phyloP scores from a whole-genome alignment of 2,329 filamentous ascomycete genomes.

The Alternaria consortialis region DNA sequence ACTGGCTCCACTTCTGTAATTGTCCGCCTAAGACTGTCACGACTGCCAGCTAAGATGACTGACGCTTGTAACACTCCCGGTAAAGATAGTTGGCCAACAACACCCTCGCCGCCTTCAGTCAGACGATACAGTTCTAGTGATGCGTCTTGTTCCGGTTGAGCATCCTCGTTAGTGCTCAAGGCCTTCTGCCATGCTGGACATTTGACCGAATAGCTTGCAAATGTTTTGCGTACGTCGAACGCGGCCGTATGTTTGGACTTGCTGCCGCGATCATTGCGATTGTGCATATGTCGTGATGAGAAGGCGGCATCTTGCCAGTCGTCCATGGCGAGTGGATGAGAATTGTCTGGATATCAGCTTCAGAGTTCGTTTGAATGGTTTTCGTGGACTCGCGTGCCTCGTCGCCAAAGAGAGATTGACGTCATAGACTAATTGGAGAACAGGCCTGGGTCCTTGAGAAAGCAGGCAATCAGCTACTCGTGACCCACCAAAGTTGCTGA shows the following conservation, averaged over 20 bases:
- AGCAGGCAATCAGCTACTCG: not conserved
- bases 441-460: not conserved
- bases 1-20: slow-evolving; percentile 16
- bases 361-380: not conserved
- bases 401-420: slow-evolving; percentile 1
- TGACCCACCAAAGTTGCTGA: not conserved
- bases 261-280: slow-evolving; percentile 20
- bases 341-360: not conserved
- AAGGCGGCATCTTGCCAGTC: slow-evolving; percentile 40
- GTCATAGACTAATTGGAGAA: slow-evolving; percentile 8
- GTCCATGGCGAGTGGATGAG: not conserved
- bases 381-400: not conserved
- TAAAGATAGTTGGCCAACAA: slow-evolving; percentile 29
- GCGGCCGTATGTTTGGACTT: slow-evolving; percentile 22
- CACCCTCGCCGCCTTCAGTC: slow-evolving; percentile 29
- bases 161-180: not conserved
- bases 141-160: slow-evolving; percentile 13
- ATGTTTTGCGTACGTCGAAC: slow-evolving; percentile 37
- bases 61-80: slow-evolving; percentile 25
- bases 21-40: slow-evolving; percentile 19
- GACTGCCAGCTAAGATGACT: slow-evolving; percentile 31
- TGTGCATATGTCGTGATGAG: slow-evolving; percentile 37
- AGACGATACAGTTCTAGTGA: slow-evolving; percentile 32
- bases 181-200: slow-evolving; percentile 31
- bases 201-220: slow-evolving; percentile 34